Evolutionary conservation across 345 rosid species (phyloP).

Genomic region (Acer saccharum): DNA sequence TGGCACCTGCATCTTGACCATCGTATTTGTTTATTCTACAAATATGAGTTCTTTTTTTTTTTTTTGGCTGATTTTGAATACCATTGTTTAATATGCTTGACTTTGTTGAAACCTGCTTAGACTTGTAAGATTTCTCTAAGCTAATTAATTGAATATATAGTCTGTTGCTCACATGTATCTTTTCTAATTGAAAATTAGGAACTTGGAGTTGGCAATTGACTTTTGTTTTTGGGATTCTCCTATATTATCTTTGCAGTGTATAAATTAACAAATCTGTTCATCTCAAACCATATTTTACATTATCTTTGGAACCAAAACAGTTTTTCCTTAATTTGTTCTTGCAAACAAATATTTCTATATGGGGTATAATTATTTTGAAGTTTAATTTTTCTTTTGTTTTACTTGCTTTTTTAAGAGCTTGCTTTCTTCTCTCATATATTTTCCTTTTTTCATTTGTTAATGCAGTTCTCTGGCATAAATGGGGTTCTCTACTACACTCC

Average conservation of each 20-base stretch:
- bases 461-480: constrained; percentile 95
- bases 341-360: not conserved
- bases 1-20: not conserved
- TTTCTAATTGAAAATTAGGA: not conserved
- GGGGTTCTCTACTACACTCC: constrained; percentile 98
- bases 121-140: not conserved
- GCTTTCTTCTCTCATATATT: not conserved
- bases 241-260: not conserved
- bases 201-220: not conserved
- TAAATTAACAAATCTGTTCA: not conserved
- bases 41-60: not conserved
- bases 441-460: not conserved
- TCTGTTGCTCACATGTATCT: not conserved
- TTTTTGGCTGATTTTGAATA: not conserved
- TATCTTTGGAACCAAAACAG: not conserved
- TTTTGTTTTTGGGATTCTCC: not conserved
- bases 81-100: constrained; percentile 3
- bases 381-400: constrained; percentile 1
- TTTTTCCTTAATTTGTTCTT: not conserved
- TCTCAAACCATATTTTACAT: not conserved
- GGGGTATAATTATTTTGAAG: constrained; percentile 6
- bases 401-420: constrained; percentile 15
- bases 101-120: constrained; percentile 4
- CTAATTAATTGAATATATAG: not conserved
- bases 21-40: not conserved